A percentile compares a stretch with the other conserved stretches of the same genome.
Evolutionary conservation across 352 stramenopile genomes (phyloP).

Genomic region (Pythium brassicae): DNA sequence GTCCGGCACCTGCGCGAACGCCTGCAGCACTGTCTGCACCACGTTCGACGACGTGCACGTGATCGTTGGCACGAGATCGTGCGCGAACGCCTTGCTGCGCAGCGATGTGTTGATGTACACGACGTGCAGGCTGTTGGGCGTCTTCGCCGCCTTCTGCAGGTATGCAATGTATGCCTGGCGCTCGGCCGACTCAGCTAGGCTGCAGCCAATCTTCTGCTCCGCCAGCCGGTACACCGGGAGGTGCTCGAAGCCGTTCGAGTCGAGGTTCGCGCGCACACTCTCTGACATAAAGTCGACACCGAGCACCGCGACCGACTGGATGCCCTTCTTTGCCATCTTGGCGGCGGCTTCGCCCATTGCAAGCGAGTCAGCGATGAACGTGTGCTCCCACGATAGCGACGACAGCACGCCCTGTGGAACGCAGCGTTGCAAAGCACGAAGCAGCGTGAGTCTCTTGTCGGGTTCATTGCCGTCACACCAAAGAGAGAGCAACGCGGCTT

Average conservation of each 20-base stretch:
- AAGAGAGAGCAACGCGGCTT: slow-evolving; percentile 14
- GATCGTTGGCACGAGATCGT: slow-evolving; percentile 94
- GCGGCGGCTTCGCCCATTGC: slow-evolving; percentile 97
- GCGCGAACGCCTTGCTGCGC: slow-evolving; percentile 94
- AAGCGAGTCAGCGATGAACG: slow-evolving; percentile 95
- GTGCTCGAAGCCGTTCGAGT: slow-evolving; percentile 88
- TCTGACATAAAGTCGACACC: slow-evolving; percentile 99
- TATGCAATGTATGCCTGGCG: slow-evolving; percentile 91
- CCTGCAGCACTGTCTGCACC: slow-evolving; percentile 94
- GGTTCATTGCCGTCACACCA: background rate
- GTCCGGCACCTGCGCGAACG: slow-evolving; percentile 88
- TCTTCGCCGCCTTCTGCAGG: slow-evolving; percentile 87
- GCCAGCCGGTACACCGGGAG: slow-evolving; percentile 95
- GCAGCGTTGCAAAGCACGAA: background rate
- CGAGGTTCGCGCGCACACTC: slow-evolving; percentile 91
- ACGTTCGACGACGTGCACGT: slow-evolving; percentile 97
- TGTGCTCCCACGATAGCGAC: slow-evolving; percentile 84
- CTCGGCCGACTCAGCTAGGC: slow-evolving; percentile 93
- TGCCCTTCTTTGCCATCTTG: slow-evolving; percentile 91
- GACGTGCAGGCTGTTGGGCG: slow-evolving; percentile 91
- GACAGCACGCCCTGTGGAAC: slow-evolving; percentile 61
- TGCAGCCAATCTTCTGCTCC: slow-evolving; percentile 93
- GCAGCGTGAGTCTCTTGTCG: background rate
- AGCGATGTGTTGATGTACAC: slow-evolving; percentile 99
- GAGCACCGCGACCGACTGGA: slow-evolving; percentile 90